Evolutionary conservation across 352 stramenopile genomes (phyloP).

Genomic region (Phytopythium ostracodes): DNA sequence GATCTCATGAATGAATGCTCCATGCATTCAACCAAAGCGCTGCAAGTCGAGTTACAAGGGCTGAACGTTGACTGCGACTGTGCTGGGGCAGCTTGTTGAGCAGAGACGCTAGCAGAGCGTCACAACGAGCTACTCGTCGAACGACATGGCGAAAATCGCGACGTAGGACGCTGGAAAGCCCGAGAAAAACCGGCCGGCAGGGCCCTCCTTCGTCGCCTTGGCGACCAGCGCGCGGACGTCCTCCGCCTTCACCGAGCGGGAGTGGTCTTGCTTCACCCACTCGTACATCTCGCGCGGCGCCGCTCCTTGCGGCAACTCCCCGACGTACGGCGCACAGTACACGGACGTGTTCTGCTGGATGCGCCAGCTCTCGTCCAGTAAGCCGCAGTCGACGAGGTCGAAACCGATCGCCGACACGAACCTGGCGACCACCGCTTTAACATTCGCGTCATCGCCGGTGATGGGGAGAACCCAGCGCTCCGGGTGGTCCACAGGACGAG

Average conservation of each 20-base stretch:
- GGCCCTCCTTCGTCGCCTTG: neutral
- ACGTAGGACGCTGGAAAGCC: neutral
- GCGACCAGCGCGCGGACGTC: neutral
- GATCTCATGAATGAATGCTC: too few species aligned
- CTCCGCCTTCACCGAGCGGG: neutral
- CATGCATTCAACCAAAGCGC: too few species aligned
- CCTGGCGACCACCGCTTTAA: neutral
- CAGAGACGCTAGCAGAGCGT: too few species aligned
- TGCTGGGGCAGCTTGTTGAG: too few species aligned
- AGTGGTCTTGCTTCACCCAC: neutral
- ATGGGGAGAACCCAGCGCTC: neutral
- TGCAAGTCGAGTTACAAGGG: too few species aligned
- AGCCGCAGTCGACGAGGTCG: neutral
- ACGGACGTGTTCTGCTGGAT: neutral
- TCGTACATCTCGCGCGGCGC: neutral
- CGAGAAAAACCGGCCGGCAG: neutral
- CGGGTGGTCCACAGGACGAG: neutral
- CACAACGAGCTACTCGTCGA: neutral
- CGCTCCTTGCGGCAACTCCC: neutral
- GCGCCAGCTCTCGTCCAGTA: neutral
- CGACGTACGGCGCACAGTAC: neutral
- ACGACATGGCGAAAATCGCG: neutral
- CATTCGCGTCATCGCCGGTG: neutral
- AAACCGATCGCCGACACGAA: neutral
- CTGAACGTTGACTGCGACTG: neutral